These are phyloP conservation scores for Yarrowia deformans DNA, from an alignment of 805 yeast genomes.

Conservation along the genomic window DNA sequence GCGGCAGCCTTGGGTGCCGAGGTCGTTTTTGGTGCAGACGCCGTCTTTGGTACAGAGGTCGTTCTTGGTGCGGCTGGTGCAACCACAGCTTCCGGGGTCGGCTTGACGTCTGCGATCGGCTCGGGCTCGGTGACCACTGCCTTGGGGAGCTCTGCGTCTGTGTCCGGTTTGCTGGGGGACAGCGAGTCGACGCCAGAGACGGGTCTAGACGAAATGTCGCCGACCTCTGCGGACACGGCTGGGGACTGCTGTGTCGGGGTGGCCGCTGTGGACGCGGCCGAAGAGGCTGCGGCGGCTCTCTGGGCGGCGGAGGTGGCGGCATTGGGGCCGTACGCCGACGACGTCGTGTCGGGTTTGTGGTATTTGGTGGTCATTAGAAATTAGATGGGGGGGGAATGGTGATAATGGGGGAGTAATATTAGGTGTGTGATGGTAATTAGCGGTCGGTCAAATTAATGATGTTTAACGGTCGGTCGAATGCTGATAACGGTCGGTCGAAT, in stretches of 20 bases:
- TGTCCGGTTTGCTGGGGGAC: background rate
- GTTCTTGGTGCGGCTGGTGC: background rate
- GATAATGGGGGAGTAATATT: background rate
- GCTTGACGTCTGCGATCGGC: background rate
- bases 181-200: constrained; percentile 22
- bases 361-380: constrained; percentile 27
- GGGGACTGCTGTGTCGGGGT: constrained; percentile 7
- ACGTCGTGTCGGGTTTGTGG: constrained; percentile 36
- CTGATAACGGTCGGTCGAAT: background rate
- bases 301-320: constrained; percentile 16
- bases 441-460: too few species aligned
- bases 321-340: constrained; percentile 29
- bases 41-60: background rate
- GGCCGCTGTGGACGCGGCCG: background rate
- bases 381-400: background rate
- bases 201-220: constrained; percentile 35
- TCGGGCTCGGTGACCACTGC: constrained; percentile 13
- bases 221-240: constrained; percentile 33
- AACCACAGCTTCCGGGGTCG: background rate
- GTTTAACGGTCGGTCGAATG: too few species aligned
- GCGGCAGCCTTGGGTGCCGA: background rate
- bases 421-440: background rate
- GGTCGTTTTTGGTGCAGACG: too few species aligned
- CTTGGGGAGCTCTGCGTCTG: background rate
- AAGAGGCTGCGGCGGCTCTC: background rate